Evolutionary conservation across 148 eudicot genomes (phyloP).

Genomic region (Fagopyrum tataricum): DNA sequence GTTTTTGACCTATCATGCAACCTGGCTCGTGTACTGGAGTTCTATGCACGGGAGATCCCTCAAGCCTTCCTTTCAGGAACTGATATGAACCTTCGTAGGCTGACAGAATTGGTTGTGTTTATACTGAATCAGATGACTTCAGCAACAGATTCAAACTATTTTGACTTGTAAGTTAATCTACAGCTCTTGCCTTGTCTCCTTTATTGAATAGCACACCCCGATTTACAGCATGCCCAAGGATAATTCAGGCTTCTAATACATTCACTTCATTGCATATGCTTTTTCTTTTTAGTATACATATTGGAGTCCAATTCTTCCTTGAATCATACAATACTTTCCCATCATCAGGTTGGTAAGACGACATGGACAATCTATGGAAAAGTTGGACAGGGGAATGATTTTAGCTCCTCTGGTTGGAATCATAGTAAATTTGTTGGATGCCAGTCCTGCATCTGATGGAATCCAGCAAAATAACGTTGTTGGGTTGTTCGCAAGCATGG

Average conservation of each 20-base stretch:
- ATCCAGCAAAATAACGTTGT: constrained; percentile 55
- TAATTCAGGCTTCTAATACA: too few relatives aligned
- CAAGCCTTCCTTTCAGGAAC: constrained; percentile 78
- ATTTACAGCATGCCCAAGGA: too few relatives aligned
- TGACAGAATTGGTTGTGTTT: constrained; percentile 77
- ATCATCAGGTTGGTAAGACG: constrained; percentile 56
- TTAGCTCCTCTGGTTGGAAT: constrained; percentile 93
- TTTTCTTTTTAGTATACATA: too few relatives aligned
- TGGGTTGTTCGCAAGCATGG: constrained; percentile 80
- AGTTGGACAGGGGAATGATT: constrained; percentile 71
- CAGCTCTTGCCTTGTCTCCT: not conserved
- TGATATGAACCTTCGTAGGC: constrained; percentile 78
- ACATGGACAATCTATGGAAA: constrained; percentile 68
- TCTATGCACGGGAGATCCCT: constrained; percentile 74
- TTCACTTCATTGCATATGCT: too few relatives aligned
- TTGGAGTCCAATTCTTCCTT: too few relatives aligned
- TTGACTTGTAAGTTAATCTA: constrained; percentile 56
- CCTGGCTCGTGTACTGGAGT: constrained; percentile 85
- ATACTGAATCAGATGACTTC: constrained; percentile 66
- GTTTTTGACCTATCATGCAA: constrained; percentile 90
- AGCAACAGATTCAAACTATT: constrained; percentile 61
- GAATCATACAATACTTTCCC: not conserved
- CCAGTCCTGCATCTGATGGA: constrained; percentile 31
- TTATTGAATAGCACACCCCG: not conserved
- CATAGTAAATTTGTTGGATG: constrained; percentile 72